Conservation (phyloP, 163 green algal species). For the Chlamydomonas reinhardtii region DNA sequence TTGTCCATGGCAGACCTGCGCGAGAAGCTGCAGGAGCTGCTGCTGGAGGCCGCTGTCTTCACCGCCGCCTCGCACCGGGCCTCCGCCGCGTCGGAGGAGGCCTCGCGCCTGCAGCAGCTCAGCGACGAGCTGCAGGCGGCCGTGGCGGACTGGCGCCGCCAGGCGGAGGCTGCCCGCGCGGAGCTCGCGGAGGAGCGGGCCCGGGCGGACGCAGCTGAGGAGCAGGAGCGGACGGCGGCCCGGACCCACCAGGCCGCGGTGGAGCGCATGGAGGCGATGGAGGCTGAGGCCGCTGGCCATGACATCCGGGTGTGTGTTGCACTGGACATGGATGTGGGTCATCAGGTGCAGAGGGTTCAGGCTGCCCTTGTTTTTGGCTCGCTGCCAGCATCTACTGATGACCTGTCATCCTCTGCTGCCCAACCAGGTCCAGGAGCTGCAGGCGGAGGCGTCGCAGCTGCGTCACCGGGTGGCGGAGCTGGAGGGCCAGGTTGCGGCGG, state of each 20-base stretch:
- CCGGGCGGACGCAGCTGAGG: background rate
- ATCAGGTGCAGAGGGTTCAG: no score
- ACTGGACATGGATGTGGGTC: background rate
- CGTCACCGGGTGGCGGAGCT: background rate
- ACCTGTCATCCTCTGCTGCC: background rate
- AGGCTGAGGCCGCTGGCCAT: background rate
- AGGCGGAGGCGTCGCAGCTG: background rate
- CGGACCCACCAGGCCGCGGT: background rate
- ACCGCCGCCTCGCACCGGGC: slow-evolving; percentile 20
- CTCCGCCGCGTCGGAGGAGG: background rate
- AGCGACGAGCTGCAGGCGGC: background rate
- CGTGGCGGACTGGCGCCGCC: background rate
- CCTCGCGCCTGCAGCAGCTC: slow-evolving; percentile 2
- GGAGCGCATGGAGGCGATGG: background rate
- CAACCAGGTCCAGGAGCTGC: slow-evolving; percentile 10
- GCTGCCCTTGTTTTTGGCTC: no score
- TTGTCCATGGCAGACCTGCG: background rate
- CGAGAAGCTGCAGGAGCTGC: slow-evolving; percentile 9
- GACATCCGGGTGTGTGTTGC: background rate
- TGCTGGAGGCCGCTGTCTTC: background rate
- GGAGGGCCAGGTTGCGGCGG: slow-evolving; percentile 12
- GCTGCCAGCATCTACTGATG: background rate
- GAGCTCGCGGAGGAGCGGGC: background rate
- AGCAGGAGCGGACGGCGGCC: background rate
- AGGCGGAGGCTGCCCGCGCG: background rate